Base-by-base conservation (phyloP, 176 grass and related monocot species). In the Aegilops umbellulata region DNA sequence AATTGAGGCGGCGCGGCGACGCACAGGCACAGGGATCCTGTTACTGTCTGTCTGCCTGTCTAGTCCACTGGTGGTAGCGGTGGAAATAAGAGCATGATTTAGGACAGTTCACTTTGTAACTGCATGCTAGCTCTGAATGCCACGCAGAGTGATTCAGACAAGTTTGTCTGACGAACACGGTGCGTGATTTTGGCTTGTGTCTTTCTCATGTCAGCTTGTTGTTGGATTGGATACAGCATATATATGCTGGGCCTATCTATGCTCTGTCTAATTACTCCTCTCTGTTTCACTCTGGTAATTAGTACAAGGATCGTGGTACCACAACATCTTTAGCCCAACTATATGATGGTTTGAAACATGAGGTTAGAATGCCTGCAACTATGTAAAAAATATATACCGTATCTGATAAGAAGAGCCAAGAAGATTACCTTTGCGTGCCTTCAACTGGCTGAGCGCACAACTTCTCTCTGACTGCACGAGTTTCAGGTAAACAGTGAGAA, bases 1-100 rank as follows among this genome's bases (percentile, higher is more conserved):
- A 34, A 86, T 60, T 79, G 34, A 90, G 65, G 88, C 30, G 7
- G 35, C 38, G 29, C 19, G 69, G 60, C 60, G 60, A n/a, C 20
- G 51, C 30, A 57, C 19, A 22, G 53, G 51, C 51, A 55, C 49
- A 0, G 49, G 49, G n/a, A n/a, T n/a, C n/a, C n/a, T 75, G 42
- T 75, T 75, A 75, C 72, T 19, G 72, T 75, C 71, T 4, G 3
- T 44, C 69, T 24, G 17, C 4, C 41, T 29, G 42, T 42, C 38
- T 24, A 36, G 23, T 51, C 66, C 3, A 24, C 35, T 27, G 15
- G 36, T 46, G 35, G 2, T 61, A 5, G 68, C 46, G 13, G 17
- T 25, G 66, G 58, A 8, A 62, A 26, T 58, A 27, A 13, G 3
- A 11, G 39, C 39, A 39, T 39, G 38, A 10, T 39, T 39, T 39